Evolutionary conservation across 2,329 filamentous ascomycete genomes (phyloP).

Genomic region (Chrysoporthe cubensis): DNA sequence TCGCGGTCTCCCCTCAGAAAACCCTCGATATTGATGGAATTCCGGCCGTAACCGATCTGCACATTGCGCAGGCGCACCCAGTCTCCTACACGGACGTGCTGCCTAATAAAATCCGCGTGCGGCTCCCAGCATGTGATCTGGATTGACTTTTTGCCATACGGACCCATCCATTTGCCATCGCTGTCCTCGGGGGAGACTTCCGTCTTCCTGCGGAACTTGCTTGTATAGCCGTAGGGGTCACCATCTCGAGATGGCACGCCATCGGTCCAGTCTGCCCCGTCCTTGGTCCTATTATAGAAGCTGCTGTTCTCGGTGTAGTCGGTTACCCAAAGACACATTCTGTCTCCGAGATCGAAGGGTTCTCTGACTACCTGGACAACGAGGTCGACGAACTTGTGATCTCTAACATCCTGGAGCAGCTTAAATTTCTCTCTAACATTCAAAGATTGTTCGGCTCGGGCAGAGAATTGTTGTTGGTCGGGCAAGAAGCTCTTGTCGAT

Average conservation of each 20-base stretch:
- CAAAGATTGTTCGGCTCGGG: slow-evolving; percentile 42
- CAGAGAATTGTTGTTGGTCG: slow-evolving; percentile 46
- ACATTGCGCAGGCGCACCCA: slow-evolving; percentile 74
- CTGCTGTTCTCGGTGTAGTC: slow-evolving; percentile 77
- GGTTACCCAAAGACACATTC: slow-evolving; percentile 71
- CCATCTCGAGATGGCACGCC: slow-evolving; percentile 46
- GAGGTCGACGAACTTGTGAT: slow-evolving; percentile 66
- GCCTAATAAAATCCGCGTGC: slow-evolving; percentile 63
- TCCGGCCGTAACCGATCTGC: slow-evolving; percentile 63
- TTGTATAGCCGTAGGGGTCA: slow-evolving; percentile 60
- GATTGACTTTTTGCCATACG: slow-evolving; percentile 72
- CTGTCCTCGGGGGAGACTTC: slow-evolving; percentile 30
- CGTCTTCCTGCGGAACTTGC: slow-evolving; percentile 35
- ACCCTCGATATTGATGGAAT: slow-evolving; percentile 68
- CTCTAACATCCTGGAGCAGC: slow-evolving; percentile 65
- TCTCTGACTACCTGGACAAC: slow-evolving; percentile 69
- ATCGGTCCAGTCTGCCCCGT: slow-evolving; percentile 35
- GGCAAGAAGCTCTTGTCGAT: slow-evolving; percentile 51
- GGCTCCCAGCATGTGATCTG: slow-evolving; percentile 72
- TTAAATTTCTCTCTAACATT: slow-evolving; percentile 61
- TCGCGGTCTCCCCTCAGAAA: slow-evolving; percentile 65
- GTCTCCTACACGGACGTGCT: slow-evolving; percentile 59
- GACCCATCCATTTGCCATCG: slow-evolving; percentile 65
- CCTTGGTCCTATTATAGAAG: slow-evolving; percentile 59
- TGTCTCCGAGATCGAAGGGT: slow-evolving; percentile 49